Percentiles rank a stretch among this genome's conserved stretches.
phyloP scores from a whole-genome alignment of 1,284 basidiomycete genomes.

The Phylloboletellus chloephorus region DNA sequence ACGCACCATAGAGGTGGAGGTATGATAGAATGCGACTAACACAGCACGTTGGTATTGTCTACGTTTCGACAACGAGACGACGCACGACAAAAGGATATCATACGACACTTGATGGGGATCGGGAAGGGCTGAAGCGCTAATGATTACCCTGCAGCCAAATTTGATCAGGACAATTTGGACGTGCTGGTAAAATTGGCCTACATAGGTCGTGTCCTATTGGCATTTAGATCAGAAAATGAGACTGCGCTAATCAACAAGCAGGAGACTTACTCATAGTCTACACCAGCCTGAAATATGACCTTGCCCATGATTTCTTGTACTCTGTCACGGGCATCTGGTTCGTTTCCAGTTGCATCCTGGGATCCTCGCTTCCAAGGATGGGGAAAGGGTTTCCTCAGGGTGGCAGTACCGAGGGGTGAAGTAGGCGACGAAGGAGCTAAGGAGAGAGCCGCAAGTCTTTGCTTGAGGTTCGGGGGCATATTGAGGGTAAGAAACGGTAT shows the following conservation, averaged over 20 bases:
- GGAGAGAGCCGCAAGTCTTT: constrained; percentile 54
- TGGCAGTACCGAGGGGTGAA: constrained; percentile 32
- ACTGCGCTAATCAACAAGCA: constrained; percentile 1
- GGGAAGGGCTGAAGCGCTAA: constrained; percentile 76
- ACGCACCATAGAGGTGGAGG: constrained; percentile 70
- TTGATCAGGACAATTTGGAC: not conserved
- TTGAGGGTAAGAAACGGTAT: too few relatives aligned
- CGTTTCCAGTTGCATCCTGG: constrained; percentile 13
- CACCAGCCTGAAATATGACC: constrained; percentile 82
- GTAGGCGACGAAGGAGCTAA: constrained; percentile 43
- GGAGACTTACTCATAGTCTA: constrained; percentile 71
- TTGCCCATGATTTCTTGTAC: constrained; percentile 62
- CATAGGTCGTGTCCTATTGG: constrained; percentile 76
- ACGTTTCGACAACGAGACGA: constrained; percentile 18
- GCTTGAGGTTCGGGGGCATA: constrained; percentile 46
- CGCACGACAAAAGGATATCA: constrained; percentile 70
- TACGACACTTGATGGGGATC: constrained; percentile 74
- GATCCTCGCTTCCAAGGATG: constrained; percentile 24
- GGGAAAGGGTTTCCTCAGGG: constrained; percentile 32
- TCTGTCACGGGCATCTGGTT: constrained; percentile 37
- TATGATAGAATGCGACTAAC: constrained; percentile 67
- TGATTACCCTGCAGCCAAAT: constrained; percentile 55
- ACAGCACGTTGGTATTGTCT: constrained; percentile 9
- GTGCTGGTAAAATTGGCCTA: constrained; percentile 35
- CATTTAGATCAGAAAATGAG: constrained; percentile 11